Conservation (phyloP, 2,329 filamentous ascomycete genomes). For the Trichoderma polysporum region DNA sequence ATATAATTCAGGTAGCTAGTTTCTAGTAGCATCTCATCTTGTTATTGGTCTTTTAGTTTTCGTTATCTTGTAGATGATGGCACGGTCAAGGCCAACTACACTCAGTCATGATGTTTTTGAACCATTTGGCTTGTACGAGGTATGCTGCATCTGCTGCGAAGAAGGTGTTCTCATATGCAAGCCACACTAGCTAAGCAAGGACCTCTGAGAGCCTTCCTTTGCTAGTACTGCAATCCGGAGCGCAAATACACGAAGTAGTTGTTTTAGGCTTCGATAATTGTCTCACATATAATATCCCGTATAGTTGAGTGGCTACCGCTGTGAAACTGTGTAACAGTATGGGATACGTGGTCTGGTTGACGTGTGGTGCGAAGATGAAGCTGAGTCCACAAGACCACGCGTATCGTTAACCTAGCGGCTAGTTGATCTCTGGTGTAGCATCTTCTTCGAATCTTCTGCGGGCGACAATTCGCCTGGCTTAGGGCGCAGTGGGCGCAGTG, state of each 20-base stretch:
- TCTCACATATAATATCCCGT: slow-evolving; percentile 17
- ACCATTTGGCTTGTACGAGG: neutral
- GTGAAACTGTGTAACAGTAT: slow-evolving; percentile 16
- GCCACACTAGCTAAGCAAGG: neutral
- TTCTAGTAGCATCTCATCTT: neutral
- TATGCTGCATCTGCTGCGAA: neutral
- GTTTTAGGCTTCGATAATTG: slow-evolving; percentile 16
- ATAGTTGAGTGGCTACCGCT: neutral
- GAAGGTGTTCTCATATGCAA: neutral
- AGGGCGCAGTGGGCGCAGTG: neutral
- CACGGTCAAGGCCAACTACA: neutral
- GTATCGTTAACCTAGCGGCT: neutral
- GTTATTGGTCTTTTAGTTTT: neutral
- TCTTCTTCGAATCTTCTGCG: neutral
- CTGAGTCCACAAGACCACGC: neutral
- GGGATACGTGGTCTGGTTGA: slow-evolving; percentile 2
- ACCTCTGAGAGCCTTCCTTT: neutral
- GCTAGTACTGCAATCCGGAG: neutral
- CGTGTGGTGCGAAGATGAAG: neutral
- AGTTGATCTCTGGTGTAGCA: neutral
- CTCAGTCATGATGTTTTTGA: neutral
- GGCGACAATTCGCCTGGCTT: neutral
- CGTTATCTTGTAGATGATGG: neutral
- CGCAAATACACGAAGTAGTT: neutral
- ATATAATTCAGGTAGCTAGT: neutral